A percentile compares a stretch with the other conserved stretches of the same genome.
phyloP scores from a whole-genome alignment of 139 green algal species.

The Coccomyxa sp. region DNA sequence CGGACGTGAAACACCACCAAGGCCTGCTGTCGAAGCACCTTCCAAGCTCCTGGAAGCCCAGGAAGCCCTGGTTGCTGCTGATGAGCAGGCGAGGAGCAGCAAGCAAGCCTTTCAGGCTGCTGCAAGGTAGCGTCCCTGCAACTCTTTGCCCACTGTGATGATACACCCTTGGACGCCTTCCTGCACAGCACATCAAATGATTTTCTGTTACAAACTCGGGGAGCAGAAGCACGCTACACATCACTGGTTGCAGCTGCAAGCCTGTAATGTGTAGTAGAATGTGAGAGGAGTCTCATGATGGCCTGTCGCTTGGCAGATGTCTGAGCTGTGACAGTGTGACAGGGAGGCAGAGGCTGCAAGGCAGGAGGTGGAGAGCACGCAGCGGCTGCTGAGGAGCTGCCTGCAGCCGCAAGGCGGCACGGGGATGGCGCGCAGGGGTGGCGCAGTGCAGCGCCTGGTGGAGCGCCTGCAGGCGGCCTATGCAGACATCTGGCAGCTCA shows the following conservation, averaged over 20 bases:
- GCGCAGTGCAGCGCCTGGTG: neutral
- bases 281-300: too few relatives aligned
- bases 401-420: neutral
- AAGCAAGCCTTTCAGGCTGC: too few relatives aligned
- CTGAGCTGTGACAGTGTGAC: neutral
- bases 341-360: conserved; percentile 7
- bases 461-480: conserved; percentile 28
- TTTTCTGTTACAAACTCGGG: neutral
- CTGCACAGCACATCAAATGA: neutral
- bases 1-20: too few relatives aligned
- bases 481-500: conserved; percentile 26
- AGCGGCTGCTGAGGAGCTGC: conserved; percentile 20
- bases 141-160: conserved; percentile 7
- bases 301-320: too few relatives aligned
- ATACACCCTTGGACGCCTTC: neutral
- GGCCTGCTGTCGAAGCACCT: too few relatives aligned
- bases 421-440: too few relatives aligned
- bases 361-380: conserved; percentile 11
- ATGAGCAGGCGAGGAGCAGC: too few relatives aligned
- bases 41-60: too few relatives aligned
- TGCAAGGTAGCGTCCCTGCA: too few relatives aligned
- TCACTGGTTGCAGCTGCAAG: conserved; percentile 1
- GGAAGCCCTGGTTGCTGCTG: too few relatives aligned
- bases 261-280: too few relatives aligned
- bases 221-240: neutral